Evolutionary conservation across 2,329 filamentous ascomycete genomes (phyloP), one percentile per base, ranked within the genome.

Genomic region (Neopestalotiopsis sp.): DNA sequence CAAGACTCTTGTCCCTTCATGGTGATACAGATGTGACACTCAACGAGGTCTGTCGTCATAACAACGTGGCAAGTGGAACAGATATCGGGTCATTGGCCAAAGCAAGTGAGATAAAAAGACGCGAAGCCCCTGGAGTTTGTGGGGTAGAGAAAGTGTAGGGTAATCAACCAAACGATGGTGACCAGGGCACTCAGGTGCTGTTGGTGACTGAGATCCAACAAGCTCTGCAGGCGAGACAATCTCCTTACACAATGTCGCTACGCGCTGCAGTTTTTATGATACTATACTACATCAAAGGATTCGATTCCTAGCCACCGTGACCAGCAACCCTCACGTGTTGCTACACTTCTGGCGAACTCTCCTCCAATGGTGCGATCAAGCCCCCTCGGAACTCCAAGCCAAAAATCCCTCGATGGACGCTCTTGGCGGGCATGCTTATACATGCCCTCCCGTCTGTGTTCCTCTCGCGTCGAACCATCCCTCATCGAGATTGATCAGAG

Each of bases 61-160:
- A 52, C 17, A 52, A 52, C 45, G 45, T 52, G 45, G 45, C 45
- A 52, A 52, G 45, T 52, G 45, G 45, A 52, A 52, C 45, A 52
- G 45, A 52, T 7, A 20, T n/a, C 10, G 45, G 45, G 17, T n/a
- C 45, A 52, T 52, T 52, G 45, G 45, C 45, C 45, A 3, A 20
- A 52, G 45, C 17, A 52, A 20, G 45, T 52, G 45, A 52, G 45
- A 52, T 52, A 52, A 52, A 52, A 52, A 9, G 34, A 17, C 45
- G 45, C 45, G 45, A 52, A 6, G 45, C 6, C 45, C n/a, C n/a
- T 52, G 45, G 45, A 52, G 45, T 52, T 52, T 52, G 45, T 52
- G 45, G 45, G 45, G 24, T 28, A 28, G 24, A 28, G 24, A 28
- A 28, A 28, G 24, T 28, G 24, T 28, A 28, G 24, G 24, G 45